Evolutionary conservation across 1,284 basidiomycete species (phyloP).

Genomic region (Phylloboletellus chloephorus): DNA sequence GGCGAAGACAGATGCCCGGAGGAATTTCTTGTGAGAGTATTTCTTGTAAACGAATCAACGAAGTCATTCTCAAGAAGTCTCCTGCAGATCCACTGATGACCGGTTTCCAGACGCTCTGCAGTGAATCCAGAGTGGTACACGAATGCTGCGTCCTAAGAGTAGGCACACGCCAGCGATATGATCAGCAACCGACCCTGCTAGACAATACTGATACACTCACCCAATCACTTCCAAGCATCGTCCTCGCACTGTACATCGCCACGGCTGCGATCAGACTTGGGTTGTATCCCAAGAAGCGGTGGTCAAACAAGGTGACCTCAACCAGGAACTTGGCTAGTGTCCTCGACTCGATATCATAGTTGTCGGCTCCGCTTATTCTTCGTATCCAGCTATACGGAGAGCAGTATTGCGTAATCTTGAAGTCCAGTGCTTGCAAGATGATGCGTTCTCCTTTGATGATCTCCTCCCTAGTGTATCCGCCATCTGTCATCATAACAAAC

Average conservation of each 20-base stretch:
- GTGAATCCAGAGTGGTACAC: too few relatives aligned
- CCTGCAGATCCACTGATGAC: too few relatives aligned
- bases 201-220: too few relatives aligned
- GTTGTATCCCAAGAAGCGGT: conserved; percentile 74
- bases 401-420: conserved; percentile 88
- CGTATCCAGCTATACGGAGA: conserved; percentile 93
- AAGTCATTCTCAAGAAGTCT: too few relatives aligned
- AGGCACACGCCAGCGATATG: too few relatives aligned
- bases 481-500: conserved; percentile 87
- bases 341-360: conserved; percentile 87
- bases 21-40: too few relatives aligned
- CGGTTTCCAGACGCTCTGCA: too few relatives aligned
- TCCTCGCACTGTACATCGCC: too few relatives aligned
- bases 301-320: conserved; percentile 88
- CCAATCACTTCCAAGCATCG: background rate
- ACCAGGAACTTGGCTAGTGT: conserved; percentile 92
- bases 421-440: conserved; percentile 86
- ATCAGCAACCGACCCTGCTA: too few relatives aligned
- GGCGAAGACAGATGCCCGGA: too few relatives aligned
- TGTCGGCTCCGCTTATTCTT: conserved; percentile 92
- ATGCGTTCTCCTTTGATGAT: conserved; percentile 94
- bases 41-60: too few relatives aligned
- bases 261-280: conserved; percentile 87
- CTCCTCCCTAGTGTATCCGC: conserved; percentile 81
- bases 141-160: too few relatives aligned